phyloP scores from a whole-genome alignment of 2,329 filamentous ascomycete species.

The Botrytis byssoidea region DNA sequence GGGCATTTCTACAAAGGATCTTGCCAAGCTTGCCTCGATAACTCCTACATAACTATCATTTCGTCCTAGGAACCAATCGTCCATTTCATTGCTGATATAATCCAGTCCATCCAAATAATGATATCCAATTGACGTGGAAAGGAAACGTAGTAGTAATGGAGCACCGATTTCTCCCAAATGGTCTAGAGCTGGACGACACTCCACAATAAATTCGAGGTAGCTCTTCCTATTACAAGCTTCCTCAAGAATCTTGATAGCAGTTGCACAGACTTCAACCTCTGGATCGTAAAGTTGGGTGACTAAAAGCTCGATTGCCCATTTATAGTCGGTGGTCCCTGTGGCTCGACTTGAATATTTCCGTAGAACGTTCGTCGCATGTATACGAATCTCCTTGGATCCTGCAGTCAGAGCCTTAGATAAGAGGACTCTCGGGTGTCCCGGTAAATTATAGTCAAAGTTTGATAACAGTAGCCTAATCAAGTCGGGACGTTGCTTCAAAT shows the following conservation, averaged over 20 bases:
- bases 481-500: constrained; percentile 86
- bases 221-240: constrained; percentile 93
- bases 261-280: constrained; percentile 93
- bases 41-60: constrained; percentile 95
- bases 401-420: constrained; percentile 92
- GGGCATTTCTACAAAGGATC: constrained; percentile 63
- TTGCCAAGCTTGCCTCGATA: constrained; percentile 91
- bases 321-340: constrained; percentile 63
- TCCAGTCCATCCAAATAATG: constrained; percentile 95
- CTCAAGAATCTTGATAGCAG: constrained; percentile 94
- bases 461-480: constrained; percentile 83
- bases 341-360: constrained; percentile 76
- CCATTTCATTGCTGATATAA: constrained; percentile 99
- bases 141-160: constrained; percentile 83
- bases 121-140: constrained; percentile 95
- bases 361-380: constrained; percentile 81
- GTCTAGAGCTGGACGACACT: constrained; percentile 90
- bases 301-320: constrained; percentile 95
- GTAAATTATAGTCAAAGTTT: constrained; percentile 87
- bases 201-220: constrained; percentile 92
- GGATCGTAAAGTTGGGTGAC: constrained; percentile 98
- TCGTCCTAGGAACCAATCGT: constrained; percentile 96
- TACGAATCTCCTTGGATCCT: constrained; percentile 86
- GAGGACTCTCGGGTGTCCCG: constrained; percentile 86
- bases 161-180: constrained; percentile 96